Evolutionary conservation across 2,329 filamentous ascomycete species (phyloP).

Genomic region (Aschersonia sp.): DNA sequence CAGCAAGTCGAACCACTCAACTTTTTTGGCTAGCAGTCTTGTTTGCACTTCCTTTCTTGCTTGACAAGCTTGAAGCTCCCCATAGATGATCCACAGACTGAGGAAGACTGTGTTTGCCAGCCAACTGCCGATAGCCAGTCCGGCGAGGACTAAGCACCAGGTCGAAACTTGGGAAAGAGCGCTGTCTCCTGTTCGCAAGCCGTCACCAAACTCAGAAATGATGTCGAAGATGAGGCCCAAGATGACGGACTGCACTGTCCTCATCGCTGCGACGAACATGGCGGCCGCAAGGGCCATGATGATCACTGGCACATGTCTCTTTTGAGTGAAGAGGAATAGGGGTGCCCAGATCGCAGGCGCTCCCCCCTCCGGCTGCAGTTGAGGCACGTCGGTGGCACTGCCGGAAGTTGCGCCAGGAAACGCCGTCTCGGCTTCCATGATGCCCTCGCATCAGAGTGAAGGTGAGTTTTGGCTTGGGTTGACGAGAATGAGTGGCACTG

Average conservation of each 20-base stretch:
- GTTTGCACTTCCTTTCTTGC: slow-evolving; percentile 52
- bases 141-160: slow-evolving; percentile 48
- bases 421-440: background rate
- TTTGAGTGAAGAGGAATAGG: slow-evolving; percentile 62
- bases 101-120: slow-evolving; percentile 53
- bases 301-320: slow-evolving; percentile 40
- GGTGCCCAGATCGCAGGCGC: slow-evolving; percentile 14
- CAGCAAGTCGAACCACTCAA: slow-evolving; percentile 70
- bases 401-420: background rate
- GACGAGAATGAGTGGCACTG: background rate
- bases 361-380: background rate
- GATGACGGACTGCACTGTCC: slow-evolving; percentile 53
- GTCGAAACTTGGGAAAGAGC: slow-evolving; percentile 41
- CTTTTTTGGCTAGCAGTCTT: slow-evolving; percentile 55
- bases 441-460: background rate
- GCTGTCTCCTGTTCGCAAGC: slow-evolving; percentile 28
- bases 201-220: slow-evolving; percentile 51
- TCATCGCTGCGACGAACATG: slow-evolving; percentile 43
- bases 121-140: slow-evolving; percentile 52
- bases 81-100: slow-evolving; percentile 59
- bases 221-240: slow-evolving; percentile 63
- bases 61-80: slow-evolving; percentile 62
- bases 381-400: background rate
- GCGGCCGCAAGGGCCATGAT: slow-evolving; percentile 40
- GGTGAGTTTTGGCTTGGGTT: background rate